Conservation (phyloP, 768 basidiomycete genomes). For the Austroboletus festivus region DNA sequence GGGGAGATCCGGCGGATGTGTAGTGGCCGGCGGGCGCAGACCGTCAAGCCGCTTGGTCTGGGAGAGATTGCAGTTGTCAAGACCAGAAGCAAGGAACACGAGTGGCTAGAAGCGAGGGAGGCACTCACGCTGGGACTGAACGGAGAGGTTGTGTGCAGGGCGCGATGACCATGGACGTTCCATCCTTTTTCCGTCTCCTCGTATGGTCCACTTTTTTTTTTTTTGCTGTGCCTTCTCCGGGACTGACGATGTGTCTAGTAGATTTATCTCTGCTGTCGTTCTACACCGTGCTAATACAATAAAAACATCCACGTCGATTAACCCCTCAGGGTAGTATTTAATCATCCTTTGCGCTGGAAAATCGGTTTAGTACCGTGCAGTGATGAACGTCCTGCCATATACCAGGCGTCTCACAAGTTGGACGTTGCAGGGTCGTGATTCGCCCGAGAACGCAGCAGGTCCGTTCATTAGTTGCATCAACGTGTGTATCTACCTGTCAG, state of each 20-base stretch:
- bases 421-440: too few species aligned
- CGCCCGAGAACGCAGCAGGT: too few species aligned
- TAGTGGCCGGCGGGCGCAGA: slow-evolving; percentile 77
- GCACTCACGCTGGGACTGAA: slow-evolving; percentile 72
- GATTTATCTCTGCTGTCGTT: neutral
- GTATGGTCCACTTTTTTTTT: neutral
- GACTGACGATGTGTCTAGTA: slow-evolving; percentile 4
- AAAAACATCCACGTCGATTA: too few species aligned
- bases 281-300: neutral
- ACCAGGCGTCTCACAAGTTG: too few species aligned
- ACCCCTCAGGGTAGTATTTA: too few species aligned
- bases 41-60: slow-evolving; percentile 79
- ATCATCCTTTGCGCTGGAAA: too few species aligned
- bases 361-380: too few species aligned
- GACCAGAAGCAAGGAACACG: slow-evolving; percentile 66
- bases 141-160: slow-evolving; percentile 88
- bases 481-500: too few species aligned
- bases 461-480: too few species aligned
- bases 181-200: neutral
- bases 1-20: slow-evolving; percentile 76
- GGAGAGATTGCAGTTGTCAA: slow-evolving; percentile 89
- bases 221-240: neutral
- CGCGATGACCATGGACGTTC: slow-evolving; percentile 41
- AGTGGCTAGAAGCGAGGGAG: slow-evolving; percentile 92
- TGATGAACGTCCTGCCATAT: too few species aligned